phyloP scores from a whole-genome alignment of 2,329 filamentous ascomycete species.

The Hypocrella siamensis region DNA sequence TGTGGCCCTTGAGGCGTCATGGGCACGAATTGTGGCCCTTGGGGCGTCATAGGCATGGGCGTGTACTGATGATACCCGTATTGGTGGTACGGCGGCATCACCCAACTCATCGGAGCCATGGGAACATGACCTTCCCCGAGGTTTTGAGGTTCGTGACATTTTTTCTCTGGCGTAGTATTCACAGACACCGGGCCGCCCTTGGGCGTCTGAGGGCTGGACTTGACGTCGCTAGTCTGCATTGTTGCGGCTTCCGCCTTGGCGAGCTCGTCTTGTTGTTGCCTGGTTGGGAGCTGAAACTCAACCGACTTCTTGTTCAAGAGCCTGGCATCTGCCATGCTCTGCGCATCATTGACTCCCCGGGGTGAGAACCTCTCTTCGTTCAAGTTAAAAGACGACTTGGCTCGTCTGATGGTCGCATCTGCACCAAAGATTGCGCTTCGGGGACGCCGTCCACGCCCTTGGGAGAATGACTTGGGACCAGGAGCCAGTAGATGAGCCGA shows the following conservation, averaged over 20 bases:
- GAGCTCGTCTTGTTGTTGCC: neutral
- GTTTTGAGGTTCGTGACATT: no score
- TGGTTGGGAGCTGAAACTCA: constrained; percentile 4
- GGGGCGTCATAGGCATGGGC: neutral
- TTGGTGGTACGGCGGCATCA: neutral
- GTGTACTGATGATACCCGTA: neutral
- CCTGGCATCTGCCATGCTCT: no score
- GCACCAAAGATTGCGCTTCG: constrained; percentile 5
- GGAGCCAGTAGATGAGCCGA: neutral
- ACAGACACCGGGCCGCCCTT: no score
- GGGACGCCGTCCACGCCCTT: constrained; percentile 1
- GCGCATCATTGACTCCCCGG: no score
- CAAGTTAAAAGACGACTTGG: no score
- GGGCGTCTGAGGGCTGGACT: no score
- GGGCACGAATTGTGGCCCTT: constrained; percentile 3
- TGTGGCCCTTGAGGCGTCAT: constrained; percentile 9
- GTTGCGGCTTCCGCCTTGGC: no score
- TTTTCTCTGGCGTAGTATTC: no score
- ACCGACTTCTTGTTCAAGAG: constrained; percentile 4
- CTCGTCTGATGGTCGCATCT: constrained; percentile 1
- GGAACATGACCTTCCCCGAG: no score
- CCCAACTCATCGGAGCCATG: neutral
- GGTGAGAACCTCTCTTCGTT: no score
- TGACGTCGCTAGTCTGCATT: no score
- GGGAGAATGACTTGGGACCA: constrained; percentile 1